A percentile compares a stretch with the other conserved stretches of the same genome.
These are phyloP conservation scores for Candida pini DNA, from an alignment of 805 yeast genomes.

Conservation along the genomic window DNA sequence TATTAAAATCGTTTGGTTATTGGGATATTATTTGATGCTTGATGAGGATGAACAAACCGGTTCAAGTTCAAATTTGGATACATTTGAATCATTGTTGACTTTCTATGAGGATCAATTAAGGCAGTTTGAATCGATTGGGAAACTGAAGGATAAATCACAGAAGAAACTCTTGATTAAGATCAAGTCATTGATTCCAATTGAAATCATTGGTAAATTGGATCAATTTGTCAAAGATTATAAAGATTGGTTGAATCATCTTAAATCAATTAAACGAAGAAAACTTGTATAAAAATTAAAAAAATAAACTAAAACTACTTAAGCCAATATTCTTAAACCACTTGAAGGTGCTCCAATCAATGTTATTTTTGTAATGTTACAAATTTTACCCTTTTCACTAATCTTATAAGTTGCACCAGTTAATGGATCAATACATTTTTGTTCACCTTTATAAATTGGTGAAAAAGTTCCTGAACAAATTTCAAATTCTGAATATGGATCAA, in stretches of 20 bases:
- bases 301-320: slow-evolving; percentile 8
- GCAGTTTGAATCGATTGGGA: slow-evolving; percentile 9
- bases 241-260: slow-evolving; percentile 14
- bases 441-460: slow-evolving; percentile 83
- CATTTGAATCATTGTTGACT: slow-evolving; percentile 15
- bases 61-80: background rate
- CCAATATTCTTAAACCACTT: slow-evolving; percentile 68
- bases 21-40: slow-evolving; percentile 39
- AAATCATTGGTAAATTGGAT: slow-evolving; percentile 21
- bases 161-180: slow-evolving; percentile 12
- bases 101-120: slow-evolving; percentile 21
- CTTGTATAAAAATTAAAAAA: background rate
- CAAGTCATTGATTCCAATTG: slow-evolving; percentile 15
- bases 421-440: slow-evolving; percentile 67
- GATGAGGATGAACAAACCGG: background rate
- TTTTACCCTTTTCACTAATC: slow-evolving; percentile 66
- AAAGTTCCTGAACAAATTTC: slow-evolving; percentile 82
- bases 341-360: slow-evolving; percentile 88
- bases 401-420: slow-evolving; percentile 88
- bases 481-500: slow-evolving; percentile 87
- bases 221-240: slow-evolving; percentile 19
- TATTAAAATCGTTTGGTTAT: slow-evolving; percentile 61
- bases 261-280: too few species aligned
- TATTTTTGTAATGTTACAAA: slow-evolving; percentile 70
- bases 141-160: slow-evolving; percentile 9